Evolutionary conservation across 768 basidiomycete genomes (phyloP).

Genomic region (Phanerochaete carnosa): DNA sequence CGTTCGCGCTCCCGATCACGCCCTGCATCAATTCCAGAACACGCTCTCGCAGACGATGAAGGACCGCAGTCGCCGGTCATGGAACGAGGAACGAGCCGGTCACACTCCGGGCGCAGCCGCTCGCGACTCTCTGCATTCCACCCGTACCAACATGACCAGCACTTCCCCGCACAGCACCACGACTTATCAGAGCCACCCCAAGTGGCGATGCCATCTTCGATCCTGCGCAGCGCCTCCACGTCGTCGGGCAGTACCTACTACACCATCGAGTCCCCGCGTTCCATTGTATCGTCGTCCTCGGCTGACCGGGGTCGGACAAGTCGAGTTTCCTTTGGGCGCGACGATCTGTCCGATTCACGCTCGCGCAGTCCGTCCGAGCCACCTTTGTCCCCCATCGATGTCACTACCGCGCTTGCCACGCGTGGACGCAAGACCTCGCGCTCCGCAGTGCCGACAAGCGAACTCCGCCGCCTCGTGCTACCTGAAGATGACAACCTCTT

Average conservation of each 20-base stretch:
- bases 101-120: slow-evolving; percentile 4
- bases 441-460: neutral
- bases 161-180: slow-evolving; percentile 1
- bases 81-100: neutral
- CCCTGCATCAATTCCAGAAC: neutral
- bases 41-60: neutral
- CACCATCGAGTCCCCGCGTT: slow-evolving; percentile 8
- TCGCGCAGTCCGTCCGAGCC: slow-evolving; percentile 47
- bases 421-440: slow-evolving; percentile 17
- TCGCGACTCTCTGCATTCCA: neutral
- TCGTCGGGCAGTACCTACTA: slow-evolving; percentile 15
- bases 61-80: neutral
- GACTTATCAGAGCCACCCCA: slow-evolving; percentile 18
- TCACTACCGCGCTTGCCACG: slow-evolving; percentile 6
- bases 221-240: slow-evolving; percentile 21
- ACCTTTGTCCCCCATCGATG: slow-evolving; percentile 40
- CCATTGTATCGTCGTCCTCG: slow-evolving; percentile 6
- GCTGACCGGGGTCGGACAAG: slow-evolving; percentile 15
- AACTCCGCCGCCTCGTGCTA: slow-evolving; percentile 2
- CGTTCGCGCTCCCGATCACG: slow-evolving; percentile 5
- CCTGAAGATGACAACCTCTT: slow-evolving; percentile 5
- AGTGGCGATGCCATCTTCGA: slow-evolving; percentile 21
- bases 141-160: slow-evolving; percentile 1
- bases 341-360: slow-evolving; percentile 31
- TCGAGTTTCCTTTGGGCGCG: slow-evolving; percentile 4